These are phyloP conservation scores for Rusavskia elegans DNA, from an alignment of 495 filamentous ascomycete genomes.

Conservation along the genomic window DNA sequence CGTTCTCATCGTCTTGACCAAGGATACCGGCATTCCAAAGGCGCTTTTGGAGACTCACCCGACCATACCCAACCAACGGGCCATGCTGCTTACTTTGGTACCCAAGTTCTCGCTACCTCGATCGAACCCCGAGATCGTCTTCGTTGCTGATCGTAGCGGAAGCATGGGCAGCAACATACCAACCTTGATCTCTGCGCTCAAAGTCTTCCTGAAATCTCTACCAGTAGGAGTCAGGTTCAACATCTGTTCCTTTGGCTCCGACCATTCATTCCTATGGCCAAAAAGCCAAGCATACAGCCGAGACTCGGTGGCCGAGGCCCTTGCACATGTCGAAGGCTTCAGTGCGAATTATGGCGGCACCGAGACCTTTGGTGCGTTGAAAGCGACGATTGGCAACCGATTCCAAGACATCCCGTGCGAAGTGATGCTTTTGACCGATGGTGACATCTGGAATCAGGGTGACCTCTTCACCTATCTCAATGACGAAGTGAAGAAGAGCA, in stretches of 20 bases:
- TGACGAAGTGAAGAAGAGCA: conserved; percentile 25
- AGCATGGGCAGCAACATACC: conserved; percentile 40
- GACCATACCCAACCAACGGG: conserved; percentile 40
- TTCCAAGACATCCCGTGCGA: conserved; percentile 39
- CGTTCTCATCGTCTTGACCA: conserved; percentile 37
- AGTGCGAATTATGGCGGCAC: conserved; percentile 48
- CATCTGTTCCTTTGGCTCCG: conserved; percentile 52
- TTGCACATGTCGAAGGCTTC: conserved; percentile 31
- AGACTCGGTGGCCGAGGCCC: conserved; percentile 32
- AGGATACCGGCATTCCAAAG: conserved; percentile 36
- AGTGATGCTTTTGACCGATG: conserved; percentile 54
- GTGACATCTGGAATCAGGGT: conserved; percentile 46
- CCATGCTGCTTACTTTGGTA: conserved; percentile 51
- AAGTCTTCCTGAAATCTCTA: conserved; percentile 54
- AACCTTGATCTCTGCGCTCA: conserved; percentile 39
- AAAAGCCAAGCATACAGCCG: conserved; percentile 38
- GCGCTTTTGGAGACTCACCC: conserved; percentile 50
- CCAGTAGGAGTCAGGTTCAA: conserved; percentile 56
- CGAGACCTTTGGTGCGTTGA: conserved; percentile 40
- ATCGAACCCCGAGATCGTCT: conserved; percentile 46
- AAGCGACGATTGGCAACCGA: conserved; percentile 32
- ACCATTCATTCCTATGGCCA: conserved; percentile 39
- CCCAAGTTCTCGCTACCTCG: conserved; percentile 44
- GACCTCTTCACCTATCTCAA: conserved; percentile 39
- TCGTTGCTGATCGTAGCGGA: conserved; percentile 53